phyloP scores from a whole-genome alignment of 148 eudicot genomes.

The Amaranthus palmeri region DNA sequence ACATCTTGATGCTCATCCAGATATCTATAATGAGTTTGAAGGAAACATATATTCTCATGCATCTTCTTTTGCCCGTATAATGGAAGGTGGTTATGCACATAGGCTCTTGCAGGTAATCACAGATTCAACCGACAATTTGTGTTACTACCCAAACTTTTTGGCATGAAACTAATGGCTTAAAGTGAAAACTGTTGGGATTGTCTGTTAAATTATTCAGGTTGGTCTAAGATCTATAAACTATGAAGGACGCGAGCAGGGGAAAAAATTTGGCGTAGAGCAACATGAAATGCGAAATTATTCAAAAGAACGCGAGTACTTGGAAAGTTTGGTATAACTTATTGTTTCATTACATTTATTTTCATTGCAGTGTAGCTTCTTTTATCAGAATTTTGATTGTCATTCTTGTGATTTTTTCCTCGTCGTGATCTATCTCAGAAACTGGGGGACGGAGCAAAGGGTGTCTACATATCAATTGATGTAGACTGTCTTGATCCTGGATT shows the following conservation, averaged over 20 bases:
- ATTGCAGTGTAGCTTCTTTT: neutral
- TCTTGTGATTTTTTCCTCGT: neutral
- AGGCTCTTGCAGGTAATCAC: constrained; percentile 72
- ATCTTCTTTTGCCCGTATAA: constrained; percentile 92
- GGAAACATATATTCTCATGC: constrained; percentile 95
- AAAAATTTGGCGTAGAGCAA: constrained; percentile 96
- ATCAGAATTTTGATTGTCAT: neutral
- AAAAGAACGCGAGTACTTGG: constrained; percentile 61
- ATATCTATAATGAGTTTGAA: constrained; percentile 83
- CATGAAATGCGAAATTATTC: constrained; percentile 94
- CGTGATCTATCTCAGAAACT: constrained; percentile 53
- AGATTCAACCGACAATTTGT: neutral
- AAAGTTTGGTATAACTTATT: constrained; percentile 60
- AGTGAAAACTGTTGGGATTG: neutral
- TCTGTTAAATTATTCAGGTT: constrained; percentile 43
- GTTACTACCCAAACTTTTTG: constrained; percentile 5
- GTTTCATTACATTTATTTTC: constrained; percentile 18
- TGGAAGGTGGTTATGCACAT: constrained; percentile 97
- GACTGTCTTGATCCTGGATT: constrained; percentile 95
- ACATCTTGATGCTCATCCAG: constrained; percentile 98
- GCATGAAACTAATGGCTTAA: neutral
- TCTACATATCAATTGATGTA: constrained; percentile 78
- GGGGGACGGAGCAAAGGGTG: constrained; percentile 94
- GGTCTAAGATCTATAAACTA: constrained; percentile 80
- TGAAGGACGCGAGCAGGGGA: constrained; percentile 96